Base-by-base conservation (phyloP, 768 basidiomycete species). In the Trametes gibbosa region DNA sequence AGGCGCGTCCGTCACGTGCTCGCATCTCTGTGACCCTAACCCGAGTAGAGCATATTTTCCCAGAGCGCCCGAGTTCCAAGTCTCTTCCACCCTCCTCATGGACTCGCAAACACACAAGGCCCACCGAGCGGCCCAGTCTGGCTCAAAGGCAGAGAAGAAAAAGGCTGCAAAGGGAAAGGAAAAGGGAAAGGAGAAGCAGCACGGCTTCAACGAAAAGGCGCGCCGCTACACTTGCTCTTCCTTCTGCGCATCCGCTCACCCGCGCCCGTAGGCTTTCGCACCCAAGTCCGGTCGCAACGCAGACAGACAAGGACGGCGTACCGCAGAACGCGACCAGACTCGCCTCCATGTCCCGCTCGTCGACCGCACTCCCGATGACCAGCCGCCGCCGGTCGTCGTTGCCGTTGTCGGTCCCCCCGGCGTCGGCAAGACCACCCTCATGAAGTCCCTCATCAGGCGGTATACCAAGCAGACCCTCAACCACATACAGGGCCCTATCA, bases 391-490 rank as follows among this genome's bases (percentile, higher is more conserved):
- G 5, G 85, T 98, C 66, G 84, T 98, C 60, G 84, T 99, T 35
- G 96, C 95, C 25, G 82, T 99, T 50, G 95, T 98, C 39, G 97
- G 97, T 0, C 95, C 97, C 27, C 89, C 95, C 1, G 97, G 97
- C 8, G 97, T 98, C 27, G 97, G 97, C 55, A 99, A 98, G 73
- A 91, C 92, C 1, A 98, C 95, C 1, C 79, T 99, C 12, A 80
- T 98, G 64, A 93, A 95, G 70, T 91, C 88, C 64, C 84, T 99
- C 19, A 87, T 99, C 35, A 81, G 92, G 61, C 79, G 96, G 43
- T 95, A 92, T 72, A 92, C 96, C 10, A 99, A 98, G 69, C 95
- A 97, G 74, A 92, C 90, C 0, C 75, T 98, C 24, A 86, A 84
- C 64, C 92, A 98, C 25, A 85, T 89, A 58, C 88, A 90, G 66